Base-by-base conservation (phyloP, 208 protist species). In the Wallacemonas sp. region DNA sequence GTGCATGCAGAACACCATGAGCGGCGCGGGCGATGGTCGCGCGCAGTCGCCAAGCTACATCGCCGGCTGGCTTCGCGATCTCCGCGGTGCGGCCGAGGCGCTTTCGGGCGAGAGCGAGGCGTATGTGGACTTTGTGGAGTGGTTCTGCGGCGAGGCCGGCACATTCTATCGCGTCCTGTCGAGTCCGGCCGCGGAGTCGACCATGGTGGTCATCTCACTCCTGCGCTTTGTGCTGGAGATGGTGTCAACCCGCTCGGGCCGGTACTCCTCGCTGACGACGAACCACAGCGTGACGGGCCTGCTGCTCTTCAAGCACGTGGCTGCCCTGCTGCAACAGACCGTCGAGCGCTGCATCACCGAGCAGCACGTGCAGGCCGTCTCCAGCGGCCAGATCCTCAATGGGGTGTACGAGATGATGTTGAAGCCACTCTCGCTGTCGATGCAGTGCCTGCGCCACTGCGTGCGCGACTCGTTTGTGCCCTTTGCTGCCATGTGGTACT, bases 51-150 rank as follows among this genome's bases (percentile, higher is more conserved):
- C 86, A 25, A 74, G 77, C 54, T 95, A 87, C 77, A 68, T 89
- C 26, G 89, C 89, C 1, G 89, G 89, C n/a, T 95, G 86, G 85
- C 78, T 95, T 68, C 86, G 84, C 10, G 89, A 95, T 61, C 48
- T 95, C 54, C 83, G 89, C 8, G 89, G 89, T 61, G 83, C 84
- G 3, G 79, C 76, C 18, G 64, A 79, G 28, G 85, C 84, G 32
- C 57, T 90, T 36, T 77, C 76, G 32, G 74, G 85, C 39, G 61
- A 79, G 39, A 66, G 65, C 20, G 45, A 49, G 25, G 39, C 33
- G 5, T 38, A 38, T 41, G 63, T 59, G 14, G 89, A 95, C 65
- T 84, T 95, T 64, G 61, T 92, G 18, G 82, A 92, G 61, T 95
- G 89, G 89, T 85, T 87, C 55, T 86, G 76, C 61, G 72, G 78